Conservation (phyloP, 1,284 basidiomycete species). For the Inonotus obliquus region DNA sequence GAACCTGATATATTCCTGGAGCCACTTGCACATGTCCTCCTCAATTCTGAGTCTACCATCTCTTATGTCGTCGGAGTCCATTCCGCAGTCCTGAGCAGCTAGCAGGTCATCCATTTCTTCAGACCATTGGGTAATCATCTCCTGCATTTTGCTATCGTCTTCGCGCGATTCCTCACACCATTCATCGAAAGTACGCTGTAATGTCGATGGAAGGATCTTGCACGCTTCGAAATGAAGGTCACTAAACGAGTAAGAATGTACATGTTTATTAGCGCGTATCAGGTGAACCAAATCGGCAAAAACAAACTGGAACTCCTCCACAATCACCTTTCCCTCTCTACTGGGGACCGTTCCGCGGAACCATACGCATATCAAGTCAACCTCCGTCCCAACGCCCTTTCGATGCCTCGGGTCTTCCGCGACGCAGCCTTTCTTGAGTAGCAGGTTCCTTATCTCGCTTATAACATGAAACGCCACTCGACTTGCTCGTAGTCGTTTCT, state of each 20-base stretch:
- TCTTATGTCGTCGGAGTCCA: slow-evolving; percentile 22
- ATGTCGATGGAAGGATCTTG: not conserved
- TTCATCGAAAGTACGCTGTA: slow-evolving; percentile 2
- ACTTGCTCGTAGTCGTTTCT: slow-evolving; percentile 30
- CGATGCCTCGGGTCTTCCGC: slow-evolving; percentile 2
- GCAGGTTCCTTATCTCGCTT: slow-evolving; percentile 37
- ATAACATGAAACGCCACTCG: slow-evolving; percentile 47
- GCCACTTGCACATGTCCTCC: slow-evolving; percentile 38
- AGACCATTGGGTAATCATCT: no score
- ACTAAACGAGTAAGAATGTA: no score
- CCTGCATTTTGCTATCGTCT: no score
- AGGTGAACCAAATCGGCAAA: no score
- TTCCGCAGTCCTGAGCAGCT: slow-evolving; percentile 22
- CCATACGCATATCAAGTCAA: slow-evolving; percentile 33
- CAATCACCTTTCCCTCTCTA: slow-evolving; percentile 40
- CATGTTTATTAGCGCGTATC: no score
- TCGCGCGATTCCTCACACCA: no score
- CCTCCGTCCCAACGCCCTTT: slow-evolving; percentile 23
- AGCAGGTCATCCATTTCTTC: slow-evolving; percentile 24
- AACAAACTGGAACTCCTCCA: slow-evolving; percentile 43
- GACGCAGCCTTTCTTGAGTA: slow-evolving; percentile 32
- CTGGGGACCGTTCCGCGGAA: slow-evolving; percentile 37
- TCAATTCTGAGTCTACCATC: slow-evolving; percentile 2
- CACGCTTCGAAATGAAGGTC: not conserved
- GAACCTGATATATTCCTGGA: slow-evolving; percentile 48